A percentile compares a stretch with the other conserved stretches of the same genome.
phyloP scores from a whole-genome alignment of 179 eudicot species.

The Pouteria campechiana region DNA sequence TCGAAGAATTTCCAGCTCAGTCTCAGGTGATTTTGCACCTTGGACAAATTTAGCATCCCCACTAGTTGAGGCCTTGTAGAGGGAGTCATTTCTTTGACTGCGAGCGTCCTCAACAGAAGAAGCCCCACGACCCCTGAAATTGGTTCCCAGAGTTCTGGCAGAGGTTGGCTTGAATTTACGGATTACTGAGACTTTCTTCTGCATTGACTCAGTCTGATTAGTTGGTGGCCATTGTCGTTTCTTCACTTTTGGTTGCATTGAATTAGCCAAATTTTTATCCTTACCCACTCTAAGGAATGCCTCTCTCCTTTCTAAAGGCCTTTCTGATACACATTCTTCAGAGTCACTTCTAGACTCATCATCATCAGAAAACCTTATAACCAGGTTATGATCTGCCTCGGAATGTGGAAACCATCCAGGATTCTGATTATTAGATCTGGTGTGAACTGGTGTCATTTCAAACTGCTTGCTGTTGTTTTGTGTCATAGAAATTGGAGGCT shows the following conservation, averaged over 20 bases:
- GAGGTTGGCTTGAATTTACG: conserved; percentile 27
- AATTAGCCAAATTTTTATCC: conserved; percentile 19
- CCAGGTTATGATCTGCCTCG: conserved; percentile 24
- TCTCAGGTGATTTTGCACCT: conserved; percentile 21
- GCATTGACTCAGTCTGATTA: conserved; percentile 16
- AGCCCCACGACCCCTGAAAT: conserved; percentile 14
- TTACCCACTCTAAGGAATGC: conserved; percentile 9
- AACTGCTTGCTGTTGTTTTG: conserved; percentile 18
- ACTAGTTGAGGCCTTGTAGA: conserved; percentile 13
- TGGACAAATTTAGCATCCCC: conserved; percentile 22
- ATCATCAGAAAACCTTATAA: conserved; percentile 71
- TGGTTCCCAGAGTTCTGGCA: conserved; percentile 20
- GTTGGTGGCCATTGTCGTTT: conserved; percentile 9
- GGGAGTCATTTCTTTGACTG: conserved; percentile 14
- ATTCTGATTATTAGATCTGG: conserved; percentile 25
- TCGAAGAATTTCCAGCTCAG: conserved; percentile 57
- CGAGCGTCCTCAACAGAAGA: conserved; percentile 14
- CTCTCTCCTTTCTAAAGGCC: conserved; percentile 6
- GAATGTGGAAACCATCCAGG: conserved; percentile 16
- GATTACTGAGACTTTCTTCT: conserved; percentile 25
- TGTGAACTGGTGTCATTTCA: conserved; percentile 28
- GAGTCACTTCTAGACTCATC: conserved; percentile 66
- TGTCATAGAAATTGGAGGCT: conserved; percentile 9
- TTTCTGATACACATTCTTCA: conserved; percentile 23
- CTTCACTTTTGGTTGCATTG: conserved; percentile 21